Base-by-base conservation (phyloP, 1,139 yeast genomes). In the Saccharomyces hybrid region DNA sequence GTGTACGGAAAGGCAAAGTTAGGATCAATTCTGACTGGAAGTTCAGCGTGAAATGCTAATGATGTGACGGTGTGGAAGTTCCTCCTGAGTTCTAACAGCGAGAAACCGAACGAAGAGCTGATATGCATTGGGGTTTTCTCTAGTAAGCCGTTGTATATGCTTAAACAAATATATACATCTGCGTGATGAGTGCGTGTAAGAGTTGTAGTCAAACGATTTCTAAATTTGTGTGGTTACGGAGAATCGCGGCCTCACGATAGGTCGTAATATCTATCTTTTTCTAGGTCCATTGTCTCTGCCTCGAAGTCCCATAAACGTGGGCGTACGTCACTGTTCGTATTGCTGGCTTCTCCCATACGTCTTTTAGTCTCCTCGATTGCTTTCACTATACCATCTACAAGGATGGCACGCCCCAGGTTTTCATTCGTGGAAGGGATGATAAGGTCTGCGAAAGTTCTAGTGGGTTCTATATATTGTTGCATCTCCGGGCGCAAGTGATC, bases 371-470 rank as follows among this genome's bases (percentile, higher is more conserved):
- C 56, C 8, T 54, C 72, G 32, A 75, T 60, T 60, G 74, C 63
- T 59, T 84, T 74, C 58, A 74, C 70, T 11, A 88, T 73, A 1
- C 96, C 96, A 65, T 88, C 93, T 13, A 88, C 82, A 9, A 90
- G 79, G 56, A 90, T 75, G 7, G 77, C 74, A 9, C 85, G 77
- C 2, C 95, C 91, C 13, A 67, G 55, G 11, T 53, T 52, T 29
- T 65, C 70, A 49, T 60, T 60, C n/a, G 89, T 90, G 13, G 48
- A 75, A 2, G 96, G 96, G 65, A 90, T 76, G 47, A 90, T 81
- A n/a, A 89, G 82, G 68, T 90, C 97, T 1, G 97, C 95, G 57
- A 74, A 78, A 57, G 83, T 84, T 68, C 86, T 86, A 1, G 97
- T 88, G 34, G 88, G 89, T 49, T 78, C 78, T 13, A 90, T 84